phyloP scores from a whole-genome alignment of 2,329 filamentous ascomycete species.

The Epichloe aotearoae region DNA sequence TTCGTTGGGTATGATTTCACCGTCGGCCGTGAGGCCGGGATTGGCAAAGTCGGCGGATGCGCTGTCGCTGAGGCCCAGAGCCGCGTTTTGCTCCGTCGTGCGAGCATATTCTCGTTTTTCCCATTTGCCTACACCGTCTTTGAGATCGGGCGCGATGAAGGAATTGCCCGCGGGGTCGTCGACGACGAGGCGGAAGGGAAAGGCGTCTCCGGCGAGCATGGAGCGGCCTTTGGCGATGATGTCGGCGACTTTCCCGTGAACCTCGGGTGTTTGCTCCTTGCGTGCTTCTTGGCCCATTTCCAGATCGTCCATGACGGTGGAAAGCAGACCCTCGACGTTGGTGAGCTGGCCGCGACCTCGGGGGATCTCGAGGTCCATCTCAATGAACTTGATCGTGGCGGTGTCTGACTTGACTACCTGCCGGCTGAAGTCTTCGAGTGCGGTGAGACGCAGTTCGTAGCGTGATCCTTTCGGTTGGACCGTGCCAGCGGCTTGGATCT shows the following conservation, averaged over 20 bases:
- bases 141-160: constrained; percentile 81
- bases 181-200: constrained; percentile 78
- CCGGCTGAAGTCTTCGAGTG: constrained; percentile 60
- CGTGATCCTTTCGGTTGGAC: constrained; percentile 81
- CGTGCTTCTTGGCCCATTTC: constrained; percentile 70
- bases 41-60: constrained; percentile 38
- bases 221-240: constrained; percentile 61
- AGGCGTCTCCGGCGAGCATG: constrained; percentile 64
- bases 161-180: constrained; percentile 94
- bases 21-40: constrained; percentile 38
- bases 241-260: constrained; percentile 63
- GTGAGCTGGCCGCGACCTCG: constrained; percentile 81
- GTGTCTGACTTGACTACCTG: constrained; percentile 89
- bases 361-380: constrained; percentile 92
- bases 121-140: constrained; percentile 75
- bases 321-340: constrained; percentile 82
- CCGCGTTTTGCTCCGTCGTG: constrained; percentile 73
- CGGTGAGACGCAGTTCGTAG: constrained; percentile 70
- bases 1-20: constrained; percentile 83
- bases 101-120: constrained; percentile 72
- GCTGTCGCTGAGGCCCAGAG: constrained; percentile 61
- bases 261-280: constrained; percentile 63
- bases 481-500: constrained; percentile 82
- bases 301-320: constrained; percentile 66
- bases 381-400: constrained; percentile 74